Evolutionary conservation across 148 eudicot species (phyloP).

Genomic region (Bassia scoparia): DNA sequence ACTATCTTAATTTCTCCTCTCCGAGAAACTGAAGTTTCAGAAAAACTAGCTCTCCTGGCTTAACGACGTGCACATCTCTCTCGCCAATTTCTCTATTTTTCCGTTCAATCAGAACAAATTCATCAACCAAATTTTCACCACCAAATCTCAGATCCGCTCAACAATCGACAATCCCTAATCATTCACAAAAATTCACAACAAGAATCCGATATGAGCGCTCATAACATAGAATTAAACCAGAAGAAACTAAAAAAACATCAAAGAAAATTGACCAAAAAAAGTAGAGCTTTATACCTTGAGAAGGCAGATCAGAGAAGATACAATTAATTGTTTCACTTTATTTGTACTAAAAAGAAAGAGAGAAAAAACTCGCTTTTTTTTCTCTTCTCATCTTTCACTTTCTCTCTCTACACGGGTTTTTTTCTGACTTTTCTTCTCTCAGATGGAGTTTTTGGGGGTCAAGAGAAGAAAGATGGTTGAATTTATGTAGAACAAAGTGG

Average conservation of each 20-base stretch:
- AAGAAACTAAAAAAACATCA: background rate
- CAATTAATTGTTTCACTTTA: background rate
- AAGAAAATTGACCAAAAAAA: background rate
- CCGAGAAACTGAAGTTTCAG: slow-evolving; percentile 93
- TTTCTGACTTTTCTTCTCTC: slow-evolving; percentile 30
- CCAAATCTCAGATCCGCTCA: slow-evolving; percentile 34
- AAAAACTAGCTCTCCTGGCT: slow-evolving; percentile 87
- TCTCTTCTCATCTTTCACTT: slow-evolving; percentile 8
- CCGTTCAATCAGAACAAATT: background rate
- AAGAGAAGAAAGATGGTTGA: slow-evolving; percentile 31
- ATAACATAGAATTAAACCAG: background rate
- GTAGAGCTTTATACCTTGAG: background rate
- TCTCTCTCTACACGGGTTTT: slow-evolving; percentile 19
- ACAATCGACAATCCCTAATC: slow-evolving; percentile 11
- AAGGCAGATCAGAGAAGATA: slow-evolving; percentile 34
- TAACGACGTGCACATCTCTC: slow-evolving; percentile 68
- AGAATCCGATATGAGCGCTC: background rate
- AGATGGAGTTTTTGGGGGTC: slow-evolving; percentile 32
- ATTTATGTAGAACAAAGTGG: slow-evolving; percentile 32
- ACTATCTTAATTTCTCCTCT: slow-evolving; percentile 83
- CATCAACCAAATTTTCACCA: background rate
- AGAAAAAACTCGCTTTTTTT: background rate
- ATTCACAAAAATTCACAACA: slow-evolving; percentile 24
- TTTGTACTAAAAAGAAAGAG: background rate
- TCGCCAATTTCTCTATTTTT: slow-evolving; percentile 1